Base-by-base conservation (phyloP, 2,329 filamentous ascomycete genomes). In the Diaporthe aspalathi region DNA sequence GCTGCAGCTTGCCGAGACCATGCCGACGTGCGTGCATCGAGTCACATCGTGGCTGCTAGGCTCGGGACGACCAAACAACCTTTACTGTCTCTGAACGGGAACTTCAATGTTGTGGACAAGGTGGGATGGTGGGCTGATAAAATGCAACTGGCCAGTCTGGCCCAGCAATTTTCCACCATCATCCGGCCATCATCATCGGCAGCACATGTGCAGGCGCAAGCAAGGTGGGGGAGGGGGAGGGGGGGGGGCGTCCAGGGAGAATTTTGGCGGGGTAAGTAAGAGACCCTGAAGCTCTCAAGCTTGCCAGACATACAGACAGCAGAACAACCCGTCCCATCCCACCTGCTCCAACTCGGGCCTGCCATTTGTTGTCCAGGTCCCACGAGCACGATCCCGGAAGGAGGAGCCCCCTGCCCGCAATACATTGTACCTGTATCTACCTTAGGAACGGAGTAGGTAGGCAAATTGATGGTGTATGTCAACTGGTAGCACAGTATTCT, bases 281-380 rank as follows among this genome's bases (percentile, higher is more conserved):
- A 49, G 45, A 49, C 45, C 45, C 45, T n/a, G n/a, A n/a, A n/a
- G n/a, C n/a, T n/a, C n/a, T n/a, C n/a, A n/a, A n/a, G n/a, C n/a
- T n/a, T n/a, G n/a, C n/a, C n/a, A n/a, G n/a, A n/a, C n/a, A n/a
- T n/a, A n/a, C n/a, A n/a, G n/a, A n/a, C n/a, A n/a, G n/a, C n/a
- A n/a, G n/a, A n/a, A n/a, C n/a, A n/a, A n/a, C n/a, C n/a, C n/a
- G n/a, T n/a, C n/a, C n/a, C 45, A 65, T 35, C 45, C 77, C 76
- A 78, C 74, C 76, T 76, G 72, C 75, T 56, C 70, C 70, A 71
- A 74, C 69, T 67, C 70, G 45, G 73, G 74, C 73, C 76, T 75
- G 75, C 74, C 72, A 77, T 78, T 78, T 76, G 77, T 76, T 75
- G 73, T 74, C 62, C 32, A 32, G 32, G 8, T 8, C 32, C 32